These are phyloP conservation scores for Crithidia mellificae DNA, from an alignment of 208 protist genomes.

Conservation along the genomic window DNA sequence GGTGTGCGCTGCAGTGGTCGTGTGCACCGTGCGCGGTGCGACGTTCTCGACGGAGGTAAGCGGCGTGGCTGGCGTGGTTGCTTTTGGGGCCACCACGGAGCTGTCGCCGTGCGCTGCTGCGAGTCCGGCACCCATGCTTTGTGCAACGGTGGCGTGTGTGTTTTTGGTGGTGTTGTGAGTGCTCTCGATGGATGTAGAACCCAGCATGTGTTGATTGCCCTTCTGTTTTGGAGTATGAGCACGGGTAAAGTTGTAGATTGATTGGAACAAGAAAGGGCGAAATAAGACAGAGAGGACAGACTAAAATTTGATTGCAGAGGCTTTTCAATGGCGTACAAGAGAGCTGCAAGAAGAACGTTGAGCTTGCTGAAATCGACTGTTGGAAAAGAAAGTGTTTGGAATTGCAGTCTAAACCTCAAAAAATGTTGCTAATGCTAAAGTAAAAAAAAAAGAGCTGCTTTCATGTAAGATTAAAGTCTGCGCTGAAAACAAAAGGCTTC, in stretches of 20 bases:
- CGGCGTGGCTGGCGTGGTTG: not conserved
- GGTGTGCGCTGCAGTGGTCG: not conserved
- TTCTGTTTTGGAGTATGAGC: too few relatives aligned
- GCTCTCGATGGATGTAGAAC: not conserved
- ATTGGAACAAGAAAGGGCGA: not conserved
- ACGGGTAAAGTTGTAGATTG: not conserved
- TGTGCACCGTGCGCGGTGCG: not conserved
- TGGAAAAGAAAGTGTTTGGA: too few relatives aligned
- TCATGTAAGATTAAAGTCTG: too few relatives aligned
- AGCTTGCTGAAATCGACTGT: too few relatives aligned
- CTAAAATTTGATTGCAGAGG: too few relatives aligned
- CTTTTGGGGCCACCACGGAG: not conserved
- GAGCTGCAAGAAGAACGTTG: too few relatives aligned
- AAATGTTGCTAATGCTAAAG: too few relatives aligned
- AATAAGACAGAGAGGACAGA: not conserved
- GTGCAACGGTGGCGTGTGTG: too few relatives aligned
- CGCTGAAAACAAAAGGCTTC: too few relatives aligned
- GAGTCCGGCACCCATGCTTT: conserved; percentile 14
- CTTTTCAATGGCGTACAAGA: too few relatives aligned
- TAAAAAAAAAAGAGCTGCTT: too few relatives aligned
- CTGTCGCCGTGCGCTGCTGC: not conserved
- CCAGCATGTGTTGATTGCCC: not conserved
- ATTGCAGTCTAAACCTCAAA: too few relatives aligned
- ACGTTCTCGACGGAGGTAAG: conserved; percentile 17
- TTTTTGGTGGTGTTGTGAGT: not conserved